phyloP scores from a whole-genome alignment of 352 stramenopile genomes.

The Globisporangium iwayamae region DNA sequence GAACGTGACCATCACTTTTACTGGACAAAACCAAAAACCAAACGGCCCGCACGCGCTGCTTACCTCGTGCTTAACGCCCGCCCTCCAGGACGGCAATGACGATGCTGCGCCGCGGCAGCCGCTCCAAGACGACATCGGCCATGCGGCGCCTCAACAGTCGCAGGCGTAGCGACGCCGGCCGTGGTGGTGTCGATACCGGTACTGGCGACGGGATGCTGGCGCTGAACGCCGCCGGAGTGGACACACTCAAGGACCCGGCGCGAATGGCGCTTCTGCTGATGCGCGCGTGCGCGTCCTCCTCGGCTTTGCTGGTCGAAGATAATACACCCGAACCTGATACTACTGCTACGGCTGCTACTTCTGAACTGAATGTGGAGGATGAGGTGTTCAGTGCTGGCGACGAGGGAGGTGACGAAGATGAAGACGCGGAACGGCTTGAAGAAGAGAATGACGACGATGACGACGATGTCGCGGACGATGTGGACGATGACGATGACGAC shows the following conservation, averaged over 20 bases:
- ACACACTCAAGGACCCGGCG: constrained; percentile 34
- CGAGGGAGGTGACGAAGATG: constrained; percentile 11
- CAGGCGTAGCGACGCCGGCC: background rate
- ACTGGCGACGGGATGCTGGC: background rate
- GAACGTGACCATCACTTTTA: constrained; percentile 3
- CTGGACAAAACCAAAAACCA: background rate
- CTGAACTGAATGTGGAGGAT: constrained; percentile 18
- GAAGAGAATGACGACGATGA: constrained; percentile 42
- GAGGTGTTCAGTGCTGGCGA: background rate
- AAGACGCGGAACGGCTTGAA: constrained; percentile 22
- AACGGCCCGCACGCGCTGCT: background rate
- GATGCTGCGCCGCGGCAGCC: background rate
- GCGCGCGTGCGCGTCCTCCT: constrained; percentile 31
- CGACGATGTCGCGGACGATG: constrained; percentile 36
- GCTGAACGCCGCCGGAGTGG: constrained; percentile 9
- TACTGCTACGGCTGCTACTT: constrained; percentile 6
- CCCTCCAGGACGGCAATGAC: background rate
- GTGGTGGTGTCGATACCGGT: background rate
- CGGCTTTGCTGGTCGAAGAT: background rate
- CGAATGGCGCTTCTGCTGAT: constrained; percentile 43
- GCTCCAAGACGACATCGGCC: background rate
- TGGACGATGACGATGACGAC: constrained; percentile 34
- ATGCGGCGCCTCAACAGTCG: background rate
- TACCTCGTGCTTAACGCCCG: background rate
- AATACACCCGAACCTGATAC: background rate